A percentile compares a stretch with the other conserved stretches of the same genome.
These are phyloP conservation scores for Xylaria sp. DNA, from an alignment of 2,329 filamentous ascomycete genomes.

Conservation along the genomic window DNA sequence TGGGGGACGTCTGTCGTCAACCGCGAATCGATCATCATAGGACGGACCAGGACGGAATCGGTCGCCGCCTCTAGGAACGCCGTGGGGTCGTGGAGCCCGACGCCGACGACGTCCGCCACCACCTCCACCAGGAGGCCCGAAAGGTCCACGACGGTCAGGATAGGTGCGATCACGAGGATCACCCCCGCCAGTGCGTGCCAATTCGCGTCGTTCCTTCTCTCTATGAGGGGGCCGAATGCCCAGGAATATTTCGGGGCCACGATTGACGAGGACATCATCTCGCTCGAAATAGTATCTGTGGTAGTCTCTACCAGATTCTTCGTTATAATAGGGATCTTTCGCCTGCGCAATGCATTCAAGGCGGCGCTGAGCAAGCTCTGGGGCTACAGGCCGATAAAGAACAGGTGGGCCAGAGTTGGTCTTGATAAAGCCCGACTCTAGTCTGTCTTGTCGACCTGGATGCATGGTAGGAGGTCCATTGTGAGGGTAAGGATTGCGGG, in stretches of 20 bases:
- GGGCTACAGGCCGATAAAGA: constrained; percentile 62
- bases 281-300: constrained; percentile 78
- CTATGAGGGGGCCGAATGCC: constrained; percentile 66
- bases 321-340: constrained; percentile 50
- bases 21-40: constrained; percentile 34
- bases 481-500: constrained; percentile 46
- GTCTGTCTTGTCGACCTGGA: constrained; percentile 30
- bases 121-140: constrained; percentile 28
- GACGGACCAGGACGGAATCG: constrained; percentile 39
- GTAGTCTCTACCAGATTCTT: constrained; percentile 57
- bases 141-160: constrained; percentile 31
- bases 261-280: constrained; percentile 69
- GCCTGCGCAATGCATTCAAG: constrained; percentile 60
- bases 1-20: constrained; percentile 26
- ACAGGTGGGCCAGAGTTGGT: constrained; percentile 53
- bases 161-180: constrained; percentile 14
- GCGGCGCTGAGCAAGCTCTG: constrained; percentile 67
- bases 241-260: constrained; percentile 72
- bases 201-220: constrained; percentile 50
- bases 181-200: constrained; percentile 39
- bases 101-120: constrained; percentile 38
- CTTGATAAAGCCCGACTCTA: constrained; percentile 31
- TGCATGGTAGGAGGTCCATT: constrained; percentile 30
- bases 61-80: constrained; percentile 43
- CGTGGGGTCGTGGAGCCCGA: constrained; percentile 38